Base-by-base conservation (phyloP, 1,139 yeast species). In the Kluyveromyces sp. region DNA sequence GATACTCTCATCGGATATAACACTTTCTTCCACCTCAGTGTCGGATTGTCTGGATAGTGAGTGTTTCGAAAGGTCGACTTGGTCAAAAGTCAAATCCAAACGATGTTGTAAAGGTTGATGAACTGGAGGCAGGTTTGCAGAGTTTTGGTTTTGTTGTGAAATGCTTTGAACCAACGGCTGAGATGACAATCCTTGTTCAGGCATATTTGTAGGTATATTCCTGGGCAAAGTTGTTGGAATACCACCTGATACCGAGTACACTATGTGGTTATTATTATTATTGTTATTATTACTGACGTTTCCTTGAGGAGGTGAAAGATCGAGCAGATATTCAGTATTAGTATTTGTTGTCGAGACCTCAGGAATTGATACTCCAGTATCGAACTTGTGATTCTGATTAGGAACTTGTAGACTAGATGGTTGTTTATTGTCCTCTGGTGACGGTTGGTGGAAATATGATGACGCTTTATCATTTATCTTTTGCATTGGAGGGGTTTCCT, bases 51-150 rank as follows among this genome's bases (percentile, higher is more conserved):
- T 33, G n/a, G 37, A 25, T 8, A 33, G 10, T 21, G 48, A 43
- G 33, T 48, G 50, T 21, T 52, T 39, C 31, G 53, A 47, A 21
- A 55, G 41, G 45, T 59, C 57, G 46, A 59, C 50, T 36, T 55
- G 59, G 39, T 57, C 56, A 41, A 50, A 50, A 4, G 55, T 55
- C 30, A 59, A 40, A 34, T 57, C 56, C 21, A 58, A 42, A 29
- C 46, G 47, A 10, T 40, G 50, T 7, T 35, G 39, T 4, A 10
- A 7, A 27, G 43, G 27, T 26, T 35, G 25, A 28, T 26, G n/a
- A 28, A 25, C 25, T 34, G 37, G 21, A 10, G 25, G 37, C 25
- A n/a, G 32, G 33, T 6, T 27, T 34, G 25, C n/a, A 21, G 4
- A 34, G 33, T 7, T 38, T 38, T 10, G 43, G 4, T 8, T n/a